Percentiles rank a stretch among this genome's conserved stretches.
phyloP scores from a whole-genome alignment of 257 asterid genomes.

The Forsythia viridissima region DNA sequence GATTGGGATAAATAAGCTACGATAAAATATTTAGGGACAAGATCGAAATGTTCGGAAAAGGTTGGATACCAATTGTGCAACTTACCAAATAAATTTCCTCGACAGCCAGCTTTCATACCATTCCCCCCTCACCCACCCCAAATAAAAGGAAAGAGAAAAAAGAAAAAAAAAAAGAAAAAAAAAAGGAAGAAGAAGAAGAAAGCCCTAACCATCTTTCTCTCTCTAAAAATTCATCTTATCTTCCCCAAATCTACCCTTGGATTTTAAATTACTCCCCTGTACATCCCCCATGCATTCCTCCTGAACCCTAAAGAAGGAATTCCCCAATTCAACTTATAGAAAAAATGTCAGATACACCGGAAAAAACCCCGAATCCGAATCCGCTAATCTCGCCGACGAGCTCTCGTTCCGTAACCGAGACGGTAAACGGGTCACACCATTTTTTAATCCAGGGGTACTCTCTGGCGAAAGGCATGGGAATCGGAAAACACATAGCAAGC shows the following conservation, averaged over 20 bases:
- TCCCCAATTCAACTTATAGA: neutral
- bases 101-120: neutral
- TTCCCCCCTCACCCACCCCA: neutral
- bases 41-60: neutral
- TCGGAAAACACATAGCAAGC: conserved; percentile 82
- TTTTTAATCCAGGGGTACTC: conserved; percentile 83
- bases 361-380: conserved; percentile 24
- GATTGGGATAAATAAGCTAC: neutral
- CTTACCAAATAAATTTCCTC: neutral
- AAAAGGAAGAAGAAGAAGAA: neutral
- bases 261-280: neutral
- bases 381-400: conserved; percentile 53
- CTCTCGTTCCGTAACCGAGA: conserved; percentile 71
- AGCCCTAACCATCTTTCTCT: conserved; percentile 9
- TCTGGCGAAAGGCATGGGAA: conserved; percentile 79
- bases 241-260: conserved; percentile 3
- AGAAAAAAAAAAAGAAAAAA: neutral
- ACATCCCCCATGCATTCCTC: neutral
- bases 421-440: conserved; percentile 74
- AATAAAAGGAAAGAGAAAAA: neutral
- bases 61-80: neutral
- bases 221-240: neutral
- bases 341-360: conserved; percentile 41
- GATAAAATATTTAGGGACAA: neutral
- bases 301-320: neutral